phyloP scores from a whole-genome alignment of 108 stramenopile species.

The Nitzschia palea region DNA sequence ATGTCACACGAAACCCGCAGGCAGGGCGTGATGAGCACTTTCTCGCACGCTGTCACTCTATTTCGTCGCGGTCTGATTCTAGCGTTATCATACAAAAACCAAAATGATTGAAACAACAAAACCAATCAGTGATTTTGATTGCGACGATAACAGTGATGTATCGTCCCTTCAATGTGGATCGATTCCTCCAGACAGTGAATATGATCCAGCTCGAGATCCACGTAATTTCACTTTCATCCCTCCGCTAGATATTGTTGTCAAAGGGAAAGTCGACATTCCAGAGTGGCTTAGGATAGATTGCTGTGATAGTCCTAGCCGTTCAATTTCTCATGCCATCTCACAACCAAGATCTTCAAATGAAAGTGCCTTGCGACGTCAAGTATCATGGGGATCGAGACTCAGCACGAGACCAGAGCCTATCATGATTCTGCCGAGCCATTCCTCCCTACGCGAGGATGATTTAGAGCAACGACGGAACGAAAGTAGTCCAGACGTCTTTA shows the following conservation, averaged over 20 bases:
- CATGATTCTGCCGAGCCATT: too few species aligned
- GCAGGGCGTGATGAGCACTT: too few species aligned
- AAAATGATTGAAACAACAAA: too few species aligned
- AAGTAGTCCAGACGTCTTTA: too few species aligned
- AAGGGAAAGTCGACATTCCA: constrained; percentile 1
- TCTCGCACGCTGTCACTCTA: too few species aligned
- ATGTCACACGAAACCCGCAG: too few species aligned
- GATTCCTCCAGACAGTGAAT: constrained; percentile 1
- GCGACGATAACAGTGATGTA: not conserved
- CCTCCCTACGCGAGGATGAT: too few species aligned
- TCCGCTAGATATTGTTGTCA: constrained; percentile 6
- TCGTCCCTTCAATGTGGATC: constrained; percentile 21
- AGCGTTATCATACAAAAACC: too few species aligned
- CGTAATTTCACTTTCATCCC: not conserved
- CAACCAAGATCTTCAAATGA: not conserved
- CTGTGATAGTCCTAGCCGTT: not conserved
- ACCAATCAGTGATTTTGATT: constrained; percentile 5
- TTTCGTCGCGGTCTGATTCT: too few species aligned
- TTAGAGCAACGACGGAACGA: too few species aligned
- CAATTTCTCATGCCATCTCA: not conserved
- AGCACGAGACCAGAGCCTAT: too few species aligned
- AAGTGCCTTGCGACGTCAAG: not conserved
- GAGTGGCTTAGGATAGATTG: constrained; percentile 4
- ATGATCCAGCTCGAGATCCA: constrained; percentile 5
- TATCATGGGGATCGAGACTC: constrained; percentile 14